A percentile compares a stretch with the other conserved stretches of the same genome.
Conservation (phyloP, 2,329 filamentous ascomycete species). For the Leptographium wingfieldii region DNA sequence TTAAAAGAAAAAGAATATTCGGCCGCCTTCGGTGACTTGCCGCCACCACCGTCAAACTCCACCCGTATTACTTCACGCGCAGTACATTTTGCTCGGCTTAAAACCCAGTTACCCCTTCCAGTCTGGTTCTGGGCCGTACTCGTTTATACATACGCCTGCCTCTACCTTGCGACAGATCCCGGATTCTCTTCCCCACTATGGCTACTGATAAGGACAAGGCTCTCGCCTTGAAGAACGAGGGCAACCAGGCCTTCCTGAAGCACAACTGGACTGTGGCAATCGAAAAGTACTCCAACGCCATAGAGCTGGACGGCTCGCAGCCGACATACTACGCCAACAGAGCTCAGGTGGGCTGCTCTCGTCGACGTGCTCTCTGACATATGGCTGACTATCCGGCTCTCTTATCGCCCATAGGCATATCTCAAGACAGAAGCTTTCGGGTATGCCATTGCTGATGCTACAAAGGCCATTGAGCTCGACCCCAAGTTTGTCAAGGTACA, state of each 20-base stretch:
- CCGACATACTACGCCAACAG: constrained; percentile 89
- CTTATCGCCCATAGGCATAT: constrained; percentile 49
- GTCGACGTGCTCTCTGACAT: background rate
- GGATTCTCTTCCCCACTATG: constrained; percentile 11
- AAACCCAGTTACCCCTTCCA: background rate
- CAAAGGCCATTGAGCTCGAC: constrained; percentile 82
- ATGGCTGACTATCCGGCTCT: constrained; percentile 24
- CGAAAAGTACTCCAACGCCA: constrained; percentile 76
- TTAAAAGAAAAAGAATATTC: constrained; percentile 7
- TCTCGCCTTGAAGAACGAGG: constrained; percentile 76
- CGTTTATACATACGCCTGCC: background rate
- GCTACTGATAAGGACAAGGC: constrained; percentile 49
- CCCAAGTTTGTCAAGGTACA: constrained; percentile 75
- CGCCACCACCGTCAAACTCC: constrained; percentile 4
- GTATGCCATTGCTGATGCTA: constrained; percentile 81
- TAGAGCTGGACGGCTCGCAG: constrained; percentile 69
- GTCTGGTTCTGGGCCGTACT: background rate
- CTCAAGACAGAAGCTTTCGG: constrained; percentile 95
- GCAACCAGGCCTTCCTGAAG: constrained; percentile 81
- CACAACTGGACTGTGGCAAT: constrained; percentile 80
- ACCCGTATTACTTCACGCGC: background rate
- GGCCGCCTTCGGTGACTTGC: constrained; percentile 8
- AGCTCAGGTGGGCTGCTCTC: constrained; percentile 57
- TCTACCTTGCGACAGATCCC: background rate
- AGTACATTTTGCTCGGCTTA: background rate